Base-by-base conservation (phyloP, 2,329 filamentous ascomycete genomes). In the Pseudogymnoascus sp. region DNA sequence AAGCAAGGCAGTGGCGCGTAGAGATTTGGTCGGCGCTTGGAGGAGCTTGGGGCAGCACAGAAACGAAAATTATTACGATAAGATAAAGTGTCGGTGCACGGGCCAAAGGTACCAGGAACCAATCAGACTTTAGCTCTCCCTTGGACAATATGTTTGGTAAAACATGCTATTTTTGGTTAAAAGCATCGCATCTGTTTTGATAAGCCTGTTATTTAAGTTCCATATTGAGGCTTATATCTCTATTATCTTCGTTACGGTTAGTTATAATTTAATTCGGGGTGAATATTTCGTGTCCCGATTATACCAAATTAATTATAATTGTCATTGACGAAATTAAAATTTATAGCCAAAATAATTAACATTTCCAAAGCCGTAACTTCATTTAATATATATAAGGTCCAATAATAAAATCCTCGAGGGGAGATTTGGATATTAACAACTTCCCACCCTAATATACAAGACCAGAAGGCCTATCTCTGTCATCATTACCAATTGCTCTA, bases 11-110 rank as follows among this genome's bases (percentile, higher is more conserved):
- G 25, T 9, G 25, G 43, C 43, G 43, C 43, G 43, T 30, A 50
- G 43, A 30, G 25, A 30, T 50, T 50, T 50, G 43, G 22, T 50
- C 7, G 43, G 43, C 43, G 43, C 25, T 50, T 50, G 25, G 25
- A 30, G 22, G 43, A 50, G 43, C 43, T 50, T 50, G 43, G 43
- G 43, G n/a, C 8, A 50, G 43, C 43, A 50, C 43, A 50, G 43
- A 50, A 50, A 50, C 43, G 43, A 50, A 50, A 50, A 50, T 30
- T 50, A 50, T 50, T 25, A 50, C 25, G 43, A 50, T 50, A 50
- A 50, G 43, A 50, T 50, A 50, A 50, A 50, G 43, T 50, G 43
- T 30, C n/a, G 5, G 43, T 12, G 43, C 43, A 50, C 43, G 43
- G 43, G n/a, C 43, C 43, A 15, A 30, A 50, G 43, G 43, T 15